These are phyloP conservation scores for Populus ilicifolia DNA, from an alignment of 345 rosid genomes.

Conservation along the genomic window DNA sequence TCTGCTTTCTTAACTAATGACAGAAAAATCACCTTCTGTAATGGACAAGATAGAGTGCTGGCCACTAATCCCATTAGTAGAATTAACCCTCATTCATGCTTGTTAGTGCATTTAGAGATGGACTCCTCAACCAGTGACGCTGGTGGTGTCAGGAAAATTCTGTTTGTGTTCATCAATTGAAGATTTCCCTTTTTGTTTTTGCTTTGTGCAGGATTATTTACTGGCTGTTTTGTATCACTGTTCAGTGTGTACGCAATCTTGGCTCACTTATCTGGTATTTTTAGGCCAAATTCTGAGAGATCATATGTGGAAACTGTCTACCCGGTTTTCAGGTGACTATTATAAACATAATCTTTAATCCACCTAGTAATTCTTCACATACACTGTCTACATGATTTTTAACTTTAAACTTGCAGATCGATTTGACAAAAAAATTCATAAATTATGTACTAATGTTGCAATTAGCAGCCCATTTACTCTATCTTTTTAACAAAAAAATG, in stretches of 20 bases:
- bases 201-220: constrained; percentile 63
- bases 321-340: constrained; percentile 83
- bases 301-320: constrained; percentile 76
- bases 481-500: not conserved
- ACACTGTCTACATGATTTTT: not conserved
- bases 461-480: too few relatives aligned
- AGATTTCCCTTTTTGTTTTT: not conserved
- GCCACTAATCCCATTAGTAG: not conserved
- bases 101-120: not conserved
- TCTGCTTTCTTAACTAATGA: not conserved
- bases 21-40: not conserved
- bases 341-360: not conserved
- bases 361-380: not conserved
- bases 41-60: not conserved
- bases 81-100: not conserved
- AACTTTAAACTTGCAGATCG: not conserved
- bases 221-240: constrained; percentile 81
- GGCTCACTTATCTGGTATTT: constrained; percentile 75
- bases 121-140: not conserved
- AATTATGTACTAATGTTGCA: too few relatives aligned
- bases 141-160: not conserved
- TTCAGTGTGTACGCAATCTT: constrained; percentile 69
- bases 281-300: constrained; percentile 41
- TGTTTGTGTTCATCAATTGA: not conserved
- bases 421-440: too few relatives aligned